phyloP scores from a whole-genome alignment of 164 flowering plant species.

The Vitis labrusca region DNA sequence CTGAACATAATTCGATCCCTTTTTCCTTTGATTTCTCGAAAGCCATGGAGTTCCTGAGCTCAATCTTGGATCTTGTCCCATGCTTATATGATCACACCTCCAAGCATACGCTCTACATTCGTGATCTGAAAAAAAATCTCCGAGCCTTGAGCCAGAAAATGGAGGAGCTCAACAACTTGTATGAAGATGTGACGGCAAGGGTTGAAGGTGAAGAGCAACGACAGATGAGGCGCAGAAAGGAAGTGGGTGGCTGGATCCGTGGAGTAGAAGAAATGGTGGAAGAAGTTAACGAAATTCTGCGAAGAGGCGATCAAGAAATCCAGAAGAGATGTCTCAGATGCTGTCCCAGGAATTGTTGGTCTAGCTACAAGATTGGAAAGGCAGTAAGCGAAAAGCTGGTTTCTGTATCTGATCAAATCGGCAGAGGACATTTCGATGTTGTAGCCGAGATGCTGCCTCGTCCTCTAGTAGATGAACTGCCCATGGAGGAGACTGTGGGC shows the following conservation, averaged over 20 bases:
- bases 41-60: not conserved
- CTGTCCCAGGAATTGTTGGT: constrained; percentile 1
- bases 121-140: not conserved
- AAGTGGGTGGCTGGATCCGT: not conserved
- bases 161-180: not conserved
- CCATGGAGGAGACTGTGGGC: not conserved
- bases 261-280: not conserved
- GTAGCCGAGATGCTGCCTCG: not conserved
- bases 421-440: not conserved
- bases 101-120: not conserved
- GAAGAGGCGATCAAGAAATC: not conserved
- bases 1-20: too few relatives aligned
- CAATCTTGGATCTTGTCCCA: not conserved
- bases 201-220: not conserved
- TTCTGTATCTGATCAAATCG: not conserved
- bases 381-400: not conserved
- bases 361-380: not conserved
- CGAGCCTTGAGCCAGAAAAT: not conserved
- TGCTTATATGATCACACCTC: not conserved
- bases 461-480: not conserved
- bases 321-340: not conserved
- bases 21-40: too few relatives aligned
- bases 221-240: not conserved
- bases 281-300: not conserved
- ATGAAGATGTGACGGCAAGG: not conserved